Evolutionary conservation across 441 rosid genomes (phyloP).

Genomic region (Erysimum cheiri): DNA sequence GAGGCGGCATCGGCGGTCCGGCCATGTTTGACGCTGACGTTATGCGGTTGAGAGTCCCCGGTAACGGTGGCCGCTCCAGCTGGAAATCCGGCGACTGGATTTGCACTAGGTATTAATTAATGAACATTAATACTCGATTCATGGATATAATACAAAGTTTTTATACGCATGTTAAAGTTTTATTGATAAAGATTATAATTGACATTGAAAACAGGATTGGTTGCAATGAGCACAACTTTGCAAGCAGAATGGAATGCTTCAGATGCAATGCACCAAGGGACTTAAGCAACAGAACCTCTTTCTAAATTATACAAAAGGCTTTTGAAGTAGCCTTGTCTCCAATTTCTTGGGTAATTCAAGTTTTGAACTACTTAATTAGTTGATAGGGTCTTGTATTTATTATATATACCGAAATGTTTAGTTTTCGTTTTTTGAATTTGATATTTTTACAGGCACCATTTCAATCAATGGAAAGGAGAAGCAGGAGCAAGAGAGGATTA

Average conservation of each 20-base stretch:
- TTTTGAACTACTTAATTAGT: not conserved
- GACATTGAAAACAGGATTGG: constrained; percentile 51
- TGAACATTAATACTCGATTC: not conserved
- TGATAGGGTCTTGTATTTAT: not conserved
- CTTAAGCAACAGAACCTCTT: constrained; percentile 58
- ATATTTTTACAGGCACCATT: constrained; percentile 46
- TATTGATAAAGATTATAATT: not conserved
- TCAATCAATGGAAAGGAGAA: constrained; percentile 43
- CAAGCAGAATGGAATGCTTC: constrained; percentile 81
- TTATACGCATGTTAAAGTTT: not conserved
- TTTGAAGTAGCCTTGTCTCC: constrained; percentile 37
- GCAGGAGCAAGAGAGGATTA: constrained; percentile 12
- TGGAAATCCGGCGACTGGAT: constrained; percentile 90
- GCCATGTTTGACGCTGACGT: constrained; percentile 51
- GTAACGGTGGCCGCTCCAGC: constrained; percentile 56
- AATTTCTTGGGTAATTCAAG: constrained; percentile 49
- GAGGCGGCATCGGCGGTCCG: constrained; percentile 49
- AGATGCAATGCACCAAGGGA: constrained; percentile 85
- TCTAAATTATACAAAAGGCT: constrained; percentile 43
- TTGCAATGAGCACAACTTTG: constrained; percentile 79
- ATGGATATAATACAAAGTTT: constrained; percentile 11
- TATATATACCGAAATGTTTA: not conserved
- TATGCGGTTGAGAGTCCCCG: constrained; percentile 58
- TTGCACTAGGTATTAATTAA: constrained; percentile 56
- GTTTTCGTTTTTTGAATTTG: too few relatives aligned